Percentiles rank a stretch among this genome's conserved stretches.
phyloP scores from a whole-genome alignment of 179 eudicot genomes.

The Carnegiea gigantea region DNA sequence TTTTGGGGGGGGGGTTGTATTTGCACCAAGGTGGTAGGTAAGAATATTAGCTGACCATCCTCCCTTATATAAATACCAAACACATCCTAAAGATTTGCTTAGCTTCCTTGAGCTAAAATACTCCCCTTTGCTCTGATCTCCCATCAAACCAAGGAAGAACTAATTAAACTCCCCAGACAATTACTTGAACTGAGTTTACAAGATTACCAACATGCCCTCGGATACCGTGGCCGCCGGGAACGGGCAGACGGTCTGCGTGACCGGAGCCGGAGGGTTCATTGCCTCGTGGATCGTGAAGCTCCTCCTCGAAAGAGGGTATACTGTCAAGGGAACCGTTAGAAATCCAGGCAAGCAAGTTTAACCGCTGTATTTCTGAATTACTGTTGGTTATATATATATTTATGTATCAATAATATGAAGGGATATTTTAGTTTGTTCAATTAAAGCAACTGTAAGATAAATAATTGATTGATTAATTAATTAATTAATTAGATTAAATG shows the following conservation, averaged over 20 bases:
- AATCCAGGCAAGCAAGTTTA: slow-evolving; percentile 53
- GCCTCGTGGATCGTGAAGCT: slow-evolving; percentile 93
- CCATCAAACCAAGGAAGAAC: slow-evolving; percentile 8
- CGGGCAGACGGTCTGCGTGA: slow-evolving; percentile 71
- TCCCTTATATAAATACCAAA: slow-evolving; percentile 29
- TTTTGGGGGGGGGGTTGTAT: no score
- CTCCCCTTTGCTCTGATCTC: not conserved
- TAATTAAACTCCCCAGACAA: not conserved
- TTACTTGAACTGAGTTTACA: not conserved
- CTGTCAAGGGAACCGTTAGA: slow-evolving; percentile 82
- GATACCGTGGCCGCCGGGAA: slow-evolving; percentile 23
- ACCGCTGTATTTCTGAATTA: not conserved
- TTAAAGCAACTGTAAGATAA: not conserved
- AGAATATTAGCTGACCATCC: slow-evolving; percentile 8
- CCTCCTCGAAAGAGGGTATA: slow-evolving; percentile 73
- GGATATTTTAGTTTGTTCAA: not conserved
- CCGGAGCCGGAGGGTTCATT: slow-evolving; percentile 96
- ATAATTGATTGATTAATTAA: no score
- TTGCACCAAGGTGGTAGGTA: slow-evolving; percentile 30
- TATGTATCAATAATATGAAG: no score
- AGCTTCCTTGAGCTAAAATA: slow-evolving; percentile 12
- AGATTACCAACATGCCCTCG: slow-evolving; percentile 29
- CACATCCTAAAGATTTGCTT: slow-evolving; percentile 15
- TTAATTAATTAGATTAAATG: not conserved
- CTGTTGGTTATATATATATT: not conserved